Evolutionary conservation across 1,284 basidiomycete species (phyloP), one percentile per base, ranked within the genome.

Genomic region (Puccinia horiana): DNA sequence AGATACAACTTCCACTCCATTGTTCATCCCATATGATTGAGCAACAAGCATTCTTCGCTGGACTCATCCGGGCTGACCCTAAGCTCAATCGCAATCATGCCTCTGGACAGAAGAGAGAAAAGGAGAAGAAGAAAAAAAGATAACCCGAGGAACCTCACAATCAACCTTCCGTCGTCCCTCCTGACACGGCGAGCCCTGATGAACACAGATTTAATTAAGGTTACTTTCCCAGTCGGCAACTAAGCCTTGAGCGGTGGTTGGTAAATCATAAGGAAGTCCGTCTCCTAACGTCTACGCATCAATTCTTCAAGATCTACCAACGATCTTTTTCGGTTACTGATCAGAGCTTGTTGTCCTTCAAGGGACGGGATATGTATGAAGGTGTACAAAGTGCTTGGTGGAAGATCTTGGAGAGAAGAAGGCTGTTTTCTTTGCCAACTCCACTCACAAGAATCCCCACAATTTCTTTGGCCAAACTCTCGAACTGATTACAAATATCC

Each of bases 121-220:
- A 58, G 26, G n/a, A 58, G 26, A 58, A 8, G 26, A 58, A 29
- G 23, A 58, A 29, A 12, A 20, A n/a, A 29, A 26, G 12, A 29
- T 58, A 58, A 58, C 56, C n/a, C 26, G 26, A 58, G 56, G 56
- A 58, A 58, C 56, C 56, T 58, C 56, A 58, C 56, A 58, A 58
- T 58, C 56, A 58, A 29, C 4, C 23, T 58, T 58, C 56, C 26
- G 23, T 58, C 26, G n/a, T 54, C 56, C 23, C 56, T 26, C 56
- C 56, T 58, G 56, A 58, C 56, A n/a, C 56, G 4, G 26, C 56
- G 23, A 58, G 23, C 26, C 56, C 56, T 58, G 56, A 29, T 5
- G 52, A n/a, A 54, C 52, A 58, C 12, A 58, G 14, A 26, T 58
- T 58, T 20, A 58, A 29, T 58, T 58, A 4, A 58, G n/a, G 56